Evolutionary conservation across 1,139 yeast species (phyloP), one percentile per base, ranked within the genome.

Genomic region (Blastobotrys apis): DNA sequence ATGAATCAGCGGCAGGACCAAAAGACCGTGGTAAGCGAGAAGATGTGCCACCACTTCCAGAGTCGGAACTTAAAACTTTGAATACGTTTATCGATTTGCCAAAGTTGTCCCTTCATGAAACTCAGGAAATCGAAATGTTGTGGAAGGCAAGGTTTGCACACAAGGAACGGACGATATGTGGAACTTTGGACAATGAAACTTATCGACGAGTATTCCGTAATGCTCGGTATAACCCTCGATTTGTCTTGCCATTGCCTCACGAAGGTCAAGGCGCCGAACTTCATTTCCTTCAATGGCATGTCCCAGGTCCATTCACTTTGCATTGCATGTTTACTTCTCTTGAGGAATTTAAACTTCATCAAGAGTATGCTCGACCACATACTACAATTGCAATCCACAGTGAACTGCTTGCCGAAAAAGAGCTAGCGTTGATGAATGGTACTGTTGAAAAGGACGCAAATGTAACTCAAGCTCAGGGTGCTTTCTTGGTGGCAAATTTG

Each of bases 251-350:
- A 3, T 56, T 71, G 34, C 72, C 80, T 3, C 72, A 61, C 39
- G 62, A 61, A 42, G 58, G 70, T 36, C 75, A 72, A 34, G 70
- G 87, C 65, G 52, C 82, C 55, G 98, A 92, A 64, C 75, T 92
- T 71, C 97, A 92, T 62, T 88, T 84, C 62, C 79, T 88, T 16
- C 98, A 94, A 66, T 94, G 98, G 98, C 74, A 81, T 16, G 86
- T 88, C 64, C 92, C 84, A 1, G 96, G 94, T 0, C 82, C 87
- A 5, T 60, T 79, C 34, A 90, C 97, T 4, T 73, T 87, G 2
- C 96, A 94, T 66, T 86, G 95, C 63, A 76, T 94, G 77, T 71
- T 94, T 56, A 94, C 98, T 1, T 81, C 97, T 0, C 74, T 94
- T 51, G 94, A 94, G 1, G 98, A 94, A 65, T 94, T 80, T 66